Base-by-base conservation (phyloP, 2,329 filamentous ascomycete species). In the Colletotrichum viniferum region DNA sequence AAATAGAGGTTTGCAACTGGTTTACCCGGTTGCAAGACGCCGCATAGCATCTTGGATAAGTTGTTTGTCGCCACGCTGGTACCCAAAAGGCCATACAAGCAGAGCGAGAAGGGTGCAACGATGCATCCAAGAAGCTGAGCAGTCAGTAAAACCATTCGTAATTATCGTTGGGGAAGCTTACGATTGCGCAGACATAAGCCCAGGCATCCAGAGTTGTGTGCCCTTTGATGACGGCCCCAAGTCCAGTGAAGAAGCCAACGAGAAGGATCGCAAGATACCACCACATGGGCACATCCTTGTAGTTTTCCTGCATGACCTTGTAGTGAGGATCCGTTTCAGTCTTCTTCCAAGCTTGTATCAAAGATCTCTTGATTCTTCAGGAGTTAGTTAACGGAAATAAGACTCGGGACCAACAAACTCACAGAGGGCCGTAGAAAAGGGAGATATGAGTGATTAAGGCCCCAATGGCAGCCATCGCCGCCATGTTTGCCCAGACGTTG, bases 1-100 rank as follows among this genome's bases (percentile, higher is more conserved):
- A 88, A 88, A 78, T 87, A 87, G 81, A 88, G 84, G 73, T 87
- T 86, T 10, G 84, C 84, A 7, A 87, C 77, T 3, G 82, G 85
- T 48, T 79, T 81, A 3, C 83, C 81, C 0, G 84, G 87, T 68
- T 85, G 83, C 71, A 90, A 81, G 38, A 88, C 87, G 24, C 87
- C 88, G 5, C 84, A 88, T 26, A 90, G 79, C 83, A 89, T 86
- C 78, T 90, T 87, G 12, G 62, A 83, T 69, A 7, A 83, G 82
- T 72, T 87, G 83, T 28, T 84, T 79, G 74, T 76, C 14, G 74
- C 67, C 14, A 76, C 74, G 26, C 74, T 76, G 0, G 74, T 74
- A 10, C 74, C 71, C 2, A 76, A 56, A 9, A 76, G 34, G 8
- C 74, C 71, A 36, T 76, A 76, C 18, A 76, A 56, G 28, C 74